These are phyloP conservation scores for Helicostylum pulchrum DNA, from an alignment of 192 early-diverging fungal species.

Conservation along the genomic window DNA sequence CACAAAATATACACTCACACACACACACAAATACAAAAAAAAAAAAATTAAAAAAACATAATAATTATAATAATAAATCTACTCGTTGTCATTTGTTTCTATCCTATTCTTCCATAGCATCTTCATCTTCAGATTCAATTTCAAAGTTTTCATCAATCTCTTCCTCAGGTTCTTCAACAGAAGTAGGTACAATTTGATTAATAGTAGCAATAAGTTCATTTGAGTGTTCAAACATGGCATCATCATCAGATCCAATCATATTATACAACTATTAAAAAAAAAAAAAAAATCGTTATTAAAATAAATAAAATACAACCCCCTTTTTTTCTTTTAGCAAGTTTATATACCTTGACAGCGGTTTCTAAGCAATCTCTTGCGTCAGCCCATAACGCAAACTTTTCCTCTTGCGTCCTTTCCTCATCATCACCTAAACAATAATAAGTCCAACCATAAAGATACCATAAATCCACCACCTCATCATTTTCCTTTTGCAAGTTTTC, in stretches of 20 bases:
- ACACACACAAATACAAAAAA: neutral
- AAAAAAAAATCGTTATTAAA: neutral
- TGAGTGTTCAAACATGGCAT: constrained; percentile 64
- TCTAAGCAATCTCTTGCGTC: constrained; percentile 83
- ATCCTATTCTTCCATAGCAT: constrained; percentile 36
- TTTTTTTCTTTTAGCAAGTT: neutral
- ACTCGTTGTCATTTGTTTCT: neutral
- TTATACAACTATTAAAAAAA: constrained; percentile 50
- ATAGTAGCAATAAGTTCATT: constrained; percentile 66
- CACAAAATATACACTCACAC: neutral
- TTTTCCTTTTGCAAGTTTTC: constrained; percentile 84
- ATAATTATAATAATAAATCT: constrained; percentile 2
- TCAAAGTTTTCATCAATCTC: constrained; percentile 53
- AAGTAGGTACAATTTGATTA: constrained; percentile 44
- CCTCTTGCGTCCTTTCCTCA: constrained; percentile 41
- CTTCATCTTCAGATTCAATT: constrained; percentile 49
- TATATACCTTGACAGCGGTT: constrained; percentile 52
- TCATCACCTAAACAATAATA: constrained; percentile 77
- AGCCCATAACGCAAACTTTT: constrained; percentile 53
- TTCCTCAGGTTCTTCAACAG: constrained; percentile 46
- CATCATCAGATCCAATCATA: constrained; percentile 61
- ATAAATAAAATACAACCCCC: neutral
- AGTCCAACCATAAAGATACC: constrained; percentile 96
- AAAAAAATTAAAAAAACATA: neutral
- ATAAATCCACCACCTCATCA: constrained; percentile 87